Base-by-base conservation (phyloP, 1,284 basidiomycete genomes). In the Peniophora sp. region DNA sequence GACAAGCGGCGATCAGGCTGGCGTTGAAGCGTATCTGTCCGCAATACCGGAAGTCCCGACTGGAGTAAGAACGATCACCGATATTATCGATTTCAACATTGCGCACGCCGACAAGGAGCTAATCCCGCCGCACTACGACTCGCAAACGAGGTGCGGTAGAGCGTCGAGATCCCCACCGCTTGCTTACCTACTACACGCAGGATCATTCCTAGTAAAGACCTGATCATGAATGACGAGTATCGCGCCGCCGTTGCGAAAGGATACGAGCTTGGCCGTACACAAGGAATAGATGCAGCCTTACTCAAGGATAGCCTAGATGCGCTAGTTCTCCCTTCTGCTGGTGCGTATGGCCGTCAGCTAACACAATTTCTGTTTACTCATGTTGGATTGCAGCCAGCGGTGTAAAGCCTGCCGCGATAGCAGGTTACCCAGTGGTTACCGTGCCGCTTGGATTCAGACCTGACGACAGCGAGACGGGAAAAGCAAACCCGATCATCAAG, bases 371-470 rank as follows among this genome's bases (percentile, higher is more conserved):
- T 36, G 44, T 23, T 16, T 20, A n/a, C 36, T 45, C 3, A 34
- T 20, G n/a, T 16, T 23, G 16, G 19, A 17, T n/a, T 22, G 12
- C 27, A 32, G 27, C 27, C 5, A 32, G 27, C 5, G 27, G 27
- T 12, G 27, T 5, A 6, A 32, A 52, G 1, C 64, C 67, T 0
- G 63, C 72, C 2, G 72, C 71, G 1, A 67, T 72, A 24, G 71
- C 68, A 3, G 72, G 70, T 0, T 73, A 72, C 51, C 71, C 72
- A 1, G 61, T 73, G 45, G 63, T 73, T 35, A 69, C 69, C 16
- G 79, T 83, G 12, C 81, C 81, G 3, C 68, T 85, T 0, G 80
- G 79, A 0, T 84, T 83, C 65, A 77, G 74, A 53, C 79, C 78
- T 0, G 69, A 76, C 38, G 71, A 77, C 53, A 63, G 65, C 2